These are phyloP conservation scores for Lentinula detonsa DNA, from an alignment of 768 basidiomycete genomes.

Conservation along the genomic window DNA sequence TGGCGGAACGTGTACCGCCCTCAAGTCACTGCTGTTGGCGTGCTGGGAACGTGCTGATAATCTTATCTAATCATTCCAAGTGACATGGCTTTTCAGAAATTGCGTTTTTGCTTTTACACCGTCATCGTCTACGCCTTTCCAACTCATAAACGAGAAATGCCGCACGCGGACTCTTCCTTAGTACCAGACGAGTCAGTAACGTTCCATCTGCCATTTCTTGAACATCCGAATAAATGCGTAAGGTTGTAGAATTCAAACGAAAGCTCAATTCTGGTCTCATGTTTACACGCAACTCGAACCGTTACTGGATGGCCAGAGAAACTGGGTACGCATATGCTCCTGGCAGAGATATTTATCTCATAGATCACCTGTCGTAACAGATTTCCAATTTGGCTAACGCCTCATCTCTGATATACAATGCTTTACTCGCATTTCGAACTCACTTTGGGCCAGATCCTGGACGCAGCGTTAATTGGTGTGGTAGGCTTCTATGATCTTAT, in stretches of 20 bases:
- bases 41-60: background rate
- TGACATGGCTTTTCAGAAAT: background rate
- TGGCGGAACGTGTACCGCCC: no score
- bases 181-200: conserved; percentile 47
- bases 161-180: conserved; percentile 75
- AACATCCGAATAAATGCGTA: background rate
- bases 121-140: background rate
- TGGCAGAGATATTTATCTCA: background rate
- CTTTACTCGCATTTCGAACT: conserved; percentile 60
- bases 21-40: background rate
- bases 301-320: conserved; percentile 60
- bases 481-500: conserved; percentile 38
- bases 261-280: conserved; percentile 77
- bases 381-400: conserved; percentile 86
- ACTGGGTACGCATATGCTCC: conserved; percentile 56
- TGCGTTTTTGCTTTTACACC: conserved; percentile 6
- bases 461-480: conserved; percentile 89
- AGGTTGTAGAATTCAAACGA: conserved; percentile 52
- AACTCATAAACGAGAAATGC: conserved; percentile 38
- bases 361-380: conserved; percentile 26
- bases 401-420: conserved; percentile 73
- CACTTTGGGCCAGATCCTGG: conserved; percentile 55
- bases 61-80: background rate
- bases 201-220: no score
- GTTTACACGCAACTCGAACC: conserved; percentile 55